Conservation (phyloP, 805 yeast genomes). For the Monosporozyma servazzii region DNA sequence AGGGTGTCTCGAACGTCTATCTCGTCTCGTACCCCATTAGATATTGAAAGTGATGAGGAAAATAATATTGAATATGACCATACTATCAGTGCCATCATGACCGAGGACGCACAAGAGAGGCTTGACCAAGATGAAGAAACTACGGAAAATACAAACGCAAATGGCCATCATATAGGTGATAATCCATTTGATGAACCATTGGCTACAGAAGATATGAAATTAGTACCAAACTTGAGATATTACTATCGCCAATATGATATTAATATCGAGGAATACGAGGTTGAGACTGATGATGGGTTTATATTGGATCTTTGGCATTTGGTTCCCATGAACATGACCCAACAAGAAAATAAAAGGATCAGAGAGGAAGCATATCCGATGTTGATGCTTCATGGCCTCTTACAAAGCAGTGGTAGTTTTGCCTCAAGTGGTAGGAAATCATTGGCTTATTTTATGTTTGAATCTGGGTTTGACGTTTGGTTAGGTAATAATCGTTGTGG, state of each 20-base stretch:
- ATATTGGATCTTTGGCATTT: slow-evolving; percentile 52
- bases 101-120: background rate
- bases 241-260: slow-evolving; percentile 57
- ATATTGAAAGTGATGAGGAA: slow-evolving; percentile 16
- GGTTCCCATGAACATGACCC: slow-evolving; percentile 4
- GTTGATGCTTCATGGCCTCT: slow-evolving; percentile 72
- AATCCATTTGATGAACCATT: slow-evolving; percentile 24
- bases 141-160: background rate
- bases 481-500: slow-evolving; percentile 87
- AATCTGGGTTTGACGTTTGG: slow-evolving; percentile 77
- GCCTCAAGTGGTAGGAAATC: slow-evolving; percentile 77
- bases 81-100: slow-evolving; percentile 14
- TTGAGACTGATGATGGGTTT: slow-evolving; percentile 76
- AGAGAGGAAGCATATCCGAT: slow-evolving; percentile 45
- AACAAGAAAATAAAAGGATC: slow-evolving; percentile 5
- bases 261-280: slow-evolving; percentile 46
- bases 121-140: background rate
- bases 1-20: slow-evolving; percentile 10
- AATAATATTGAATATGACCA: slow-evolving; percentile 26
- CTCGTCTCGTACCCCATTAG: slow-evolving; percentile 17
- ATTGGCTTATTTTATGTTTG: slow-evolving; percentile 48
- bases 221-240: slow-evolving; percentile 51
- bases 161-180: slow-evolving; percentile 3
- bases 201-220: slow-evolving; percentile 22
- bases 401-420: slow-evolving; percentile 81